Evolutionary conservation across 768 basidiomycete species (phyloP).

Genomic region (Boletus huronensis): DNA sequence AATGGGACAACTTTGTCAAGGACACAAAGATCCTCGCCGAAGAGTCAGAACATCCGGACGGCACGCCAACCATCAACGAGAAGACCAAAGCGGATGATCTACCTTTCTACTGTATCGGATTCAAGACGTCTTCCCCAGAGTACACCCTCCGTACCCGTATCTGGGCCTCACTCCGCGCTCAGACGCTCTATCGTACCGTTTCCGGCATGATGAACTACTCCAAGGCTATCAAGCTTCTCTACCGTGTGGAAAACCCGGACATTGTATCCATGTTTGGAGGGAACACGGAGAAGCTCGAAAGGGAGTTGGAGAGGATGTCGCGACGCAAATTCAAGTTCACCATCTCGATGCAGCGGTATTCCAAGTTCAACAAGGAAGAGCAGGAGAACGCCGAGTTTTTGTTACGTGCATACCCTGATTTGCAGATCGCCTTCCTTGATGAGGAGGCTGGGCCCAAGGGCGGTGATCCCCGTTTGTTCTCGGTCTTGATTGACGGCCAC

Average conservation of each 20-base stretch:
- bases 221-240: conserved; percentile 98
- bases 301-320: conserved; percentile 95
- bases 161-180: conserved; percentile 97
- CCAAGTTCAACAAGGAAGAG: conserved; percentile 99
- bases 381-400: conserved; percentile 98
- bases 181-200: conserved; percentile 97
- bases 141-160: conserved; percentile 98
- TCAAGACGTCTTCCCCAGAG: conserved; percentile 98
- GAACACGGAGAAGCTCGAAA: conserved; percentile 93
- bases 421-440: conserved; percentile 97
- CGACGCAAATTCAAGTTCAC: conserved; percentile 97
- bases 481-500: conserved; percentile 93
- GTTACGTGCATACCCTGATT: conserved; percentile 94
- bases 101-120: conserved; percentile 98
- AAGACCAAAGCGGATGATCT: conserved; percentile 88
- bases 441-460: conserved; percentile 91
- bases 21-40: conserved; percentile 99
- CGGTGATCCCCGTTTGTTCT: conserved; percentile 86
- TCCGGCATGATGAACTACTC: conserved; percentile 99
- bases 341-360: conserved; percentile 98
- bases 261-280: conserved; percentile 95
- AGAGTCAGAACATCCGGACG: conserved; percentile 64
- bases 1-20: conserved; percentile 99
- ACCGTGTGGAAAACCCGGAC: conserved; percentile 98
- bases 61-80: conserved; percentile 57